These are phyloP conservation scores for Senna siamea DNA, from an alignment of 306 rosid genomes.

Conservation along the genomic window DNA sequence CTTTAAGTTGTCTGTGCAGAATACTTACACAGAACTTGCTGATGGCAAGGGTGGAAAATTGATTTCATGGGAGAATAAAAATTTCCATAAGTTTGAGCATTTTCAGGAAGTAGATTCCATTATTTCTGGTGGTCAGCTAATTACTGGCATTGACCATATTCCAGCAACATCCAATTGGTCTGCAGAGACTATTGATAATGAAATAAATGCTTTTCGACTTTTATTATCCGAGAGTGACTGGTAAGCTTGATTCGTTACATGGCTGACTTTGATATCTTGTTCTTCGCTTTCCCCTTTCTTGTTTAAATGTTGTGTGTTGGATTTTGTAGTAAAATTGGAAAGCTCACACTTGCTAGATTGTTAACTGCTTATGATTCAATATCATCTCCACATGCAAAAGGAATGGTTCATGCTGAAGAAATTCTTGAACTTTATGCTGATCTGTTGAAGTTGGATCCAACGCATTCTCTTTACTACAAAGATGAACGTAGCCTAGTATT, in stretches of 20 bases:
- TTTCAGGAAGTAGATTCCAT: slow-evolving; percentile 50
- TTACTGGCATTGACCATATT: slow-evolving; percentile 42
- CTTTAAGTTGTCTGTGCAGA: slow-evolving; percentile 55
- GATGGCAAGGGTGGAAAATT: slow-evolving; percentile 42
- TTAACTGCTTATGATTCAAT: slow-evolving; percentile 68
- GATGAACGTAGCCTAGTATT: slow-evolving; percentile 55
- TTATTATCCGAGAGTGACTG: slow-evolving; percentile 67
- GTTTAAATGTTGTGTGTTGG: slow-evolving; percentile 20
- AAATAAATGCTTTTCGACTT: slow-evolving; percentile 64
- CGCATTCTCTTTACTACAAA: slow-evolving; percentile 71
- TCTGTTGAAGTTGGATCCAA: slow-evolving; percentile 64
- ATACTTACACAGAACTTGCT: slow-evolving; percentile 43
- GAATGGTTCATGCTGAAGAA: slow-evolving; percentile 57
- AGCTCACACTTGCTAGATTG: slow-evolving; percentile 88
- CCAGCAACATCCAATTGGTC: slow-evolving; percentile 58
- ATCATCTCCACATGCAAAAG: slow-evolving; percentile 49
- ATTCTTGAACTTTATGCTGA: slow-evolving; percentile 71
- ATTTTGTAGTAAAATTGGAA: slow-evolving; percentile 81
- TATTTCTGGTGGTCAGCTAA: slow-evolving; percentile 42
- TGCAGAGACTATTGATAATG: slow-evolving; percentile 63
- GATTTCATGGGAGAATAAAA: slow-evolving; percentile 62
- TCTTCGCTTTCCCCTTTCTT: slow-evolving; percentile 25
- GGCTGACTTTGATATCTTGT: slow-evolving; percentile 15
- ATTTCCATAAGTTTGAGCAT: slow-evolving; percentile 48
- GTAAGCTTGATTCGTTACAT: slow-evolving; percentile 46